These are phyloP conservation scores for Coemansia reversa DNA, from an alignment of 192 early-diverging fungal genomes.

Conservation along the genomic window DNA sequence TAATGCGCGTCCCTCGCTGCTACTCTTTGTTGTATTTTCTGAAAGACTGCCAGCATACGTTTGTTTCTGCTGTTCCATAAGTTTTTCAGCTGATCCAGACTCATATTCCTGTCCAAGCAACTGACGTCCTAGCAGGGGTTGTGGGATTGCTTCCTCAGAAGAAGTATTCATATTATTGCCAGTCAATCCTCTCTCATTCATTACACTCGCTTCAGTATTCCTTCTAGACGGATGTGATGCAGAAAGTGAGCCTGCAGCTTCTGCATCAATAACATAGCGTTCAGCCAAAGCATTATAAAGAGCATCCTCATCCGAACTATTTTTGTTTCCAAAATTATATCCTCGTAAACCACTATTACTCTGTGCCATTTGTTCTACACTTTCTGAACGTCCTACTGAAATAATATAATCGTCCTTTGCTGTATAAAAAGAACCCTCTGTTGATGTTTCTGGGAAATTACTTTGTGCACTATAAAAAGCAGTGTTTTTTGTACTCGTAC, in stretches of 20 bases:
- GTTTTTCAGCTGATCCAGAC: constrained; percentile 4
- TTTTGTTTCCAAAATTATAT: neutral
- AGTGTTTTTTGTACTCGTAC: constrained; percentile 28
- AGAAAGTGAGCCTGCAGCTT: constrained; percentile 40
- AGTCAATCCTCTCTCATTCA: constrained; percentile 12
- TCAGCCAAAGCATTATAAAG: constrained; percentile 37
- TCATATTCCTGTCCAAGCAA: constrained; percentile 19
- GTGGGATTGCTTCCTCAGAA: constrained; percentile 22
- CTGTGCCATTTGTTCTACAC: too few species aligned
- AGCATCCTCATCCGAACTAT: constrained; percentile 15
- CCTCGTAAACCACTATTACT: neutral
- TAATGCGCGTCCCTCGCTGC: constrained; percentile 12
- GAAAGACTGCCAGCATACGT: constrained; percentile 3
- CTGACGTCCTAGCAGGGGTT: constrained; percentile 3
- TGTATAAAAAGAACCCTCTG: constrained; percentile 24
- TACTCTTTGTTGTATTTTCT: neutral
- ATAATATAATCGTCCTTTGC: constrained; percentile 16
- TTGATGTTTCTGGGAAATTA: constrained; percentile 2
- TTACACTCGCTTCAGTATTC: constrained; percentile 27
- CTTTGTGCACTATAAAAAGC: constrained; percentile 45
- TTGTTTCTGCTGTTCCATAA: neutral
- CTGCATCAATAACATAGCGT: constrained; percentile 46
- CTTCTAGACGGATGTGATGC: constrained; percentile 36
- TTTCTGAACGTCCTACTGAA: too few species aligned
- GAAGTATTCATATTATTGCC: constrained; percentile 13